phyloP scores from a whole-genome alignment of 495 filamentous ascomycete genomes.

The Penicillium parvum region DNA sequence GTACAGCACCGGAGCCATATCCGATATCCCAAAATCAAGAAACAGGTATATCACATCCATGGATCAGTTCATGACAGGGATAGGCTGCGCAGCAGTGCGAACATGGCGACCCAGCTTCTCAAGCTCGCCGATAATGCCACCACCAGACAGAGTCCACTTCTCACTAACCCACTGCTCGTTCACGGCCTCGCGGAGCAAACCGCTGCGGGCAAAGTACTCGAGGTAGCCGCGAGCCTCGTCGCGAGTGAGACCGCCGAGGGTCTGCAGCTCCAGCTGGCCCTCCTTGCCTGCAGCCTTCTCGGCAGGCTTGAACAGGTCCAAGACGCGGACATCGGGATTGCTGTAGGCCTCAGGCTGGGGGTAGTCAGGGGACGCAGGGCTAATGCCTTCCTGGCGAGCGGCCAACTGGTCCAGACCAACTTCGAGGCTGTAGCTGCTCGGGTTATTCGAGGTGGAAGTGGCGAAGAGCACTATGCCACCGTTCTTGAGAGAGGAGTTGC shows the following conservation, averaged over 20 bases:
- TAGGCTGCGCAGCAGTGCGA: slow-evolving; percentile 25
- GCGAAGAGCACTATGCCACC: slow-evolving; percentile 77
- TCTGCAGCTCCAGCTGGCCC: slow-evolving; percentile 50
- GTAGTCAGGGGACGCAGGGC: slow-evolving; percentile 31
- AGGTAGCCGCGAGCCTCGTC: slow-evolving; percentile 73
- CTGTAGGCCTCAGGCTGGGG: slow-evolving; percentile 60
- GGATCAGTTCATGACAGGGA: slow-evolving; percentile 8
- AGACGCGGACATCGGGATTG: slow-evolving; percentile 62
- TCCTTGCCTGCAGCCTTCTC: slow-evolving; percentile 28
- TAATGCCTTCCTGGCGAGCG: slow-evolving; percentile 33
- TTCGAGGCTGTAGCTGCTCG: slow-evolving; percentile 57
- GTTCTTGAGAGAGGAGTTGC: slow-evolving; percentile 56
- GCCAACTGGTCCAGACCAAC: slow-evolving; percentile 55
- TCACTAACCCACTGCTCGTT: slow-evolving; percentile 72
- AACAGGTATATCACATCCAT: slow-evolving; percentile 11
- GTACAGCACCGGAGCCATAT: slow-evolving; percentile 8
- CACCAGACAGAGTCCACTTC: slow-evolving; percentile 78
- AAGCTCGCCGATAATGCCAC: slow-evolving; percentile 81
- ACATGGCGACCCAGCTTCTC: slow-evolving; percentile 58
- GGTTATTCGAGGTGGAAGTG: slow-evolving; percentile 62
- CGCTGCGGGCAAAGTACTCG: slow-evolving; percentile 91
- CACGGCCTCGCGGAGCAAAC: slow-evolving; percentile 64
- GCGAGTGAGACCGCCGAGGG: slow-evolving; percentile 62
- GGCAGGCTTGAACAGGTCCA: slow-evolving; percentile 44
- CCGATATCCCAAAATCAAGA: neutral